Conservation (phyloP, 441 rosid species). For the Erysimum cheiri region DNA sequence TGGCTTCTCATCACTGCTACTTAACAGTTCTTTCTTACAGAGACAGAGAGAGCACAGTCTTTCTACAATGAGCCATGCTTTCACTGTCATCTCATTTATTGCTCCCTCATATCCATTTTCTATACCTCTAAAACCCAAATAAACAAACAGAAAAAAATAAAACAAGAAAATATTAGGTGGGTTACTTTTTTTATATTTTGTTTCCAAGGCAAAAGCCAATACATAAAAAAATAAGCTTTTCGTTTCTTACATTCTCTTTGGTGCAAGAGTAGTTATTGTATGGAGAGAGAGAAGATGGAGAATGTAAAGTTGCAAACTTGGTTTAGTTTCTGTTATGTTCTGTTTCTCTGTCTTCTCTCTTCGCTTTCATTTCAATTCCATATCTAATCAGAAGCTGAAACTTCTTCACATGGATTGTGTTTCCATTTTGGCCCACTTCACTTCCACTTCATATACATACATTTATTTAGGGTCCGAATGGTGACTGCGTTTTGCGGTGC, state of each 20-base stretch:
- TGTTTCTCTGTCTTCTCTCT: slow-evolving; percentile 38
- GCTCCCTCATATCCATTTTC: slow-evolving; percentile 34
- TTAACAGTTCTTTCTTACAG: slow-evolving; percentile 47
- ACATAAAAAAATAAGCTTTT: slow-evolving; percentile 37
- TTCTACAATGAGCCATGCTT: slow-evolving; percentile 48
- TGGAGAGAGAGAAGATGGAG: slow-evolving; percentile 29
- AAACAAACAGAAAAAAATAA: slow-evolving; percentile 2
- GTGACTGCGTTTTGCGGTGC: no score
- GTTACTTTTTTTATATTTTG: slow-evolving; percentile 38
- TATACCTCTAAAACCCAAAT: slow-evolving; percentile 9
- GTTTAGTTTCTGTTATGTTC: slow-evolving; percentile 45
- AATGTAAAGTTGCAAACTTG: slow-evolving; percentile 46
- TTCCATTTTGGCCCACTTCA: slow-evolving; percentile 32
- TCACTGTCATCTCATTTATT: slow-evolving; percentile 48
- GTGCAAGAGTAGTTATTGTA: slow-evolving; percentile 45
- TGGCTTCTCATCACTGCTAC: slow-evolving; percentile 50
- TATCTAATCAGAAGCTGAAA: slow-evolving; percentile 43
- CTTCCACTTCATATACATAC: slow-evolving; percentile 36
- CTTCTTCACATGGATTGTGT: slow-evolving; percentile 47
- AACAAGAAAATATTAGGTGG: slow-evolving; percentile 3
- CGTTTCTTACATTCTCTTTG: slow-evolving; percentile 43
- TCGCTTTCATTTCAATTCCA: slow-evolving; percentile 39
- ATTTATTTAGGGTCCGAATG: no score
- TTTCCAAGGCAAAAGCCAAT: slow-evolving; percentile 37
- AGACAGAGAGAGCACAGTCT: slow-evolving; percentile 48